phyloP scores from a whole-genome alignment of 2,329 filamentous ascomycete genomes.

The Aspergillus phoenicis region DNA sequence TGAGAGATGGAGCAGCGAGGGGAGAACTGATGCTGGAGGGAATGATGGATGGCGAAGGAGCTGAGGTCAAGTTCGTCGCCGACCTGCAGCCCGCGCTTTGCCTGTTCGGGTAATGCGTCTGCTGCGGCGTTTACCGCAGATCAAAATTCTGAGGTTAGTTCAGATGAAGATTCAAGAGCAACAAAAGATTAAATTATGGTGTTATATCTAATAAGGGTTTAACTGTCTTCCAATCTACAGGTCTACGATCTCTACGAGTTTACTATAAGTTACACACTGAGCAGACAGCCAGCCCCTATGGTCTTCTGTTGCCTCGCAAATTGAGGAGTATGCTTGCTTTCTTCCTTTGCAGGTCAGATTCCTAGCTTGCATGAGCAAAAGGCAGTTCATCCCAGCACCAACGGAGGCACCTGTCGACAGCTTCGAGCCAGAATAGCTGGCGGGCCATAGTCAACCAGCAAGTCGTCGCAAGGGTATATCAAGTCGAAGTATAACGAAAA shows the following conservation, averaged over 20 bases:
- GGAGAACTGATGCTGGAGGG: conserved; percentile 8
- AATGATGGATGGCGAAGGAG: conserved; percentile 9
- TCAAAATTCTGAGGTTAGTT: not conserved
- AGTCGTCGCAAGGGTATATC: conserved; percentile 9
- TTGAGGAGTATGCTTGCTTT: conserved; percentile 2
- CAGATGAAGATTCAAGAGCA: not conserved
- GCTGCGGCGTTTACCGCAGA: not conserved
- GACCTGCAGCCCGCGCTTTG: conserved; percentile 22
- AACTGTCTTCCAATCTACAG: not conserved
- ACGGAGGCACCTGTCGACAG: not conserved
- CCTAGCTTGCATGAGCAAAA: conserved; percentile 1
- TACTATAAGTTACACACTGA: not conserved
- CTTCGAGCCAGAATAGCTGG: not conserved
- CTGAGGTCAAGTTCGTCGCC: conserved; percentile 16
- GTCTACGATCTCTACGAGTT: not conserved
- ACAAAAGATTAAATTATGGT: not conserved
- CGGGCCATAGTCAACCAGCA: conserved; percentile 3
- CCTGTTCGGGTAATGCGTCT: conserved; percentile 22
- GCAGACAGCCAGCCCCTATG: not conserved
- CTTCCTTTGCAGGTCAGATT: conserved; percentile 4
- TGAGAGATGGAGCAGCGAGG: conserved; percentile 5
- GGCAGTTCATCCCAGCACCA: not conserved
- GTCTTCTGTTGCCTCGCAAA: conserved; percentile 3
- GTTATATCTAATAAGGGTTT: not conserved
- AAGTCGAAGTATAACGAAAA: not conserved